Evolutionary conservation across 805 yeast genomes (phyloP), one percentile per base, ranked within the genome.

Genomic region (Groenewaldozyma salmanticensis): DNA sequence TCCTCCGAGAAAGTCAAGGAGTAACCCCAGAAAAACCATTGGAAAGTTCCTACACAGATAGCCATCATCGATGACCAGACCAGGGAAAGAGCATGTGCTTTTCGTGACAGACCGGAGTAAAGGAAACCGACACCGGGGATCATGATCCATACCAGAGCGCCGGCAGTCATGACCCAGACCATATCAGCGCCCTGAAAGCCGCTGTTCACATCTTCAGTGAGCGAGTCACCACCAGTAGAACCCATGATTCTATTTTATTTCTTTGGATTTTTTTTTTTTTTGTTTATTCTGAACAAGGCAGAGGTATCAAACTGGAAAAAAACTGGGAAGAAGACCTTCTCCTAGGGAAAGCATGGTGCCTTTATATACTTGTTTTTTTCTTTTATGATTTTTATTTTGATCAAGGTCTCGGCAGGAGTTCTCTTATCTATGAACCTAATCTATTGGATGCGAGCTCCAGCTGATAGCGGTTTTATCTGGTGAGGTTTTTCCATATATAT

Each of bases 21-120:
- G 64, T 83, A 90, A 48, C 97, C 98, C 96, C 96, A 87, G 69
- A 87, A 88, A 65, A 87, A 92, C 97, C 98, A 90, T 62, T 92
- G 96, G 74, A 92, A 86, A 1, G 82, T 65, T 5, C 87, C 77
- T 24, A 90, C 67, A 51, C 92, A 79, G 17, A 77, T 78, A 17
- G 94, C 86, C 83, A 86, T 87, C 58, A 92, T 66, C 4, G 95
- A 80, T 19, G 95, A 92, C 96, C 96, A 92, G 39, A 92, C 66
- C 39, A 92, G 69, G 5, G 96, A 84, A 42, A 92, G 67, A n/a
- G 96, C 95, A 55, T 92, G 96, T 63, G 88, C 85, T 64, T 90
- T 90, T 63, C 98, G 78, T 13, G 95, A 79, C 47, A 92, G 67
- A 50, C 98, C 98, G 27, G 95, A 85, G 65, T 90, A 90, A 48